Percentiles rank a stretch among this genome's conserved stretches.
These are phyloP conservation scores for Aspergillus transmontanensis DNA, from an alignment of 2,329 filamentous ascomycete species.

Conservation along the genomic window DNA sequence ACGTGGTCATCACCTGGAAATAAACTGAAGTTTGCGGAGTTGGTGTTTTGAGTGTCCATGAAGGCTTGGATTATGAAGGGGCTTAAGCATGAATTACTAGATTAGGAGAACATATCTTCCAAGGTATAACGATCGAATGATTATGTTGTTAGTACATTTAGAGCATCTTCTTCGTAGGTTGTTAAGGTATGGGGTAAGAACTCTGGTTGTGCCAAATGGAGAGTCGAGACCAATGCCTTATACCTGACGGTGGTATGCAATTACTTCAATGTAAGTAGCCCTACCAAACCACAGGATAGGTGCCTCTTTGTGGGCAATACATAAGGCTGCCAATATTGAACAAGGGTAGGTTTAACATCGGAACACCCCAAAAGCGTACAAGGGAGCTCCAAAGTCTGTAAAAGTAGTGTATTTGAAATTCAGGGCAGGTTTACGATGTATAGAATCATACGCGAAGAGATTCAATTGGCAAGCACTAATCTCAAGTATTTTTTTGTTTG, in stretches of 20 bases:
- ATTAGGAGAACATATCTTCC: not conserved
- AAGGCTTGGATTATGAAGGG: not conserved
- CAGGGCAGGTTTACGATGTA: not conserved
- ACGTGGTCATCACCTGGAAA: conserved; percentile 27
- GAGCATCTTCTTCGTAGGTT: not conserved
- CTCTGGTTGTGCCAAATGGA: not conserved
- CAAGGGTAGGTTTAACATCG: not conserved
- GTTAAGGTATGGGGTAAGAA: not conserved
- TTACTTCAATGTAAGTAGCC: too few species aligned
- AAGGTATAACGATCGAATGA: not conserved
- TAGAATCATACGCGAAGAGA: conserved; percentile 5
- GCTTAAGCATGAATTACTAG: not conserved
- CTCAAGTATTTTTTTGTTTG: conserved; percentile 4
- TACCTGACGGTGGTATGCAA: not conserved
- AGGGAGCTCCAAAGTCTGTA: not conserved
- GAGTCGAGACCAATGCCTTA: not conserved
- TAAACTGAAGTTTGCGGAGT: conserved; percentile 38
- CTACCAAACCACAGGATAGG: not conserved
- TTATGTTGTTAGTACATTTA: not conserved
- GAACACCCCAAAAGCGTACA: not conserved
- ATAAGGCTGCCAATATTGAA: not conserved
- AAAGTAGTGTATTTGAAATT: not conserved
- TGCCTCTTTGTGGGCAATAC: not conserved
- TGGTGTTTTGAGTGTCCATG: conserved; percentile 23
- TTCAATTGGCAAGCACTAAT: conserved; percentile 10